A percentile compares a stretch with the other conserved stretches of the same genome.
phyloP scores from a whole-genome alignment of 495 filamentous ascomycete species.

The Hypoxylon perforatum region DNA sequence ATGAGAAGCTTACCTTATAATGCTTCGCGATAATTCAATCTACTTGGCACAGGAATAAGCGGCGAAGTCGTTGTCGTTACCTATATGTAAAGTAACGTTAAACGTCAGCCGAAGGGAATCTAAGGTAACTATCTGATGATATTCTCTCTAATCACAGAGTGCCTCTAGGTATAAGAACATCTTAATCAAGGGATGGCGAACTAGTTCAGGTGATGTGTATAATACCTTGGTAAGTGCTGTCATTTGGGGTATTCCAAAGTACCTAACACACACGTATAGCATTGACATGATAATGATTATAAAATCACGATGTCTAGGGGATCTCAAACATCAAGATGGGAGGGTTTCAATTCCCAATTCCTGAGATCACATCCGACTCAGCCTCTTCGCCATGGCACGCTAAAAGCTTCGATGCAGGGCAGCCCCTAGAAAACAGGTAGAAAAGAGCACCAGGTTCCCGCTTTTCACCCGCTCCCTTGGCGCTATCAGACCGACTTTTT shows the following conservation, averaged over 20 bases:
- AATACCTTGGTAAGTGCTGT: no score
- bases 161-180: no score
- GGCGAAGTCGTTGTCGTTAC: no score
- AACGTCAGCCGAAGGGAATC: no score
- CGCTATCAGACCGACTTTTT: conserved; percentile 38
- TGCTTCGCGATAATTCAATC: no score
- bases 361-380: neutral
- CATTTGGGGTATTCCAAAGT: no score
- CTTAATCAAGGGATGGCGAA: no score
- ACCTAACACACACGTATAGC: neutral
- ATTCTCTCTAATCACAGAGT: no score
- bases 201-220: no score
- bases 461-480: conserved; percentile 31
- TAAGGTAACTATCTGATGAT: no score
- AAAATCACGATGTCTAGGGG: neutral
- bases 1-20: neutral
- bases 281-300: neutral
- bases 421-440: neutral
- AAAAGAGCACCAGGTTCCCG: conserved; percentile 16
- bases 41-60: no score
- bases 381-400: neutral
- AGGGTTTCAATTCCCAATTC: neutral
- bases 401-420: conserved; percentile 13
- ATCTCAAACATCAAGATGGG: neutral
- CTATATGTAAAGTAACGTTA: no score